Evolutionary conservation across 306 rosid genomes (phyloP), one percentile per base, ranked within the genome.

Genomic region (Coriaria nepalensis): DNA sequence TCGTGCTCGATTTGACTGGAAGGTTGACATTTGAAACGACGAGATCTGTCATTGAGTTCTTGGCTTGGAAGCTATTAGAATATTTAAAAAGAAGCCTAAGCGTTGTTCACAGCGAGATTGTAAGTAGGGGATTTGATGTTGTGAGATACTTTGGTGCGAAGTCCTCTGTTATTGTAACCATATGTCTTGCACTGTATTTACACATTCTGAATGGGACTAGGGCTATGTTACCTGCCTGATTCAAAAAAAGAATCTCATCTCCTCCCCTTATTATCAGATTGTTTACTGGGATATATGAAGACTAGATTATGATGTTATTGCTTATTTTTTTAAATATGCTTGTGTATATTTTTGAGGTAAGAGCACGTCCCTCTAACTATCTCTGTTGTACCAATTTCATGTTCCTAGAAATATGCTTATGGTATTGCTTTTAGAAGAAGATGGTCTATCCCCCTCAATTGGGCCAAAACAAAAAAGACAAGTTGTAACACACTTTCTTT

Each of bases 1-100:
- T 90, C 8, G 70, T 85, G 77, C 63, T 85, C 44, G 98, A 90
- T 41, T 76, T 90, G 50, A 79, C 95, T 0, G 94, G 98, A 53
- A 77, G 95, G 60, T 92, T 81, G 52, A 85, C 95, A 12, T 69
- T 81, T 10, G 87, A 85, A 53, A 71, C 94, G 2, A 52, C 73
- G 6, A 74, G 87, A 63, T 85, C 94, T 6, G 56, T 90, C 44
- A 67, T 75, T 70, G 92, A 68, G 43, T 73, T 79, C 34, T 39
- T 81, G 57, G n/a, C 77, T 35, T 73, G 69, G 78, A 73, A 76
- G 68, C 60, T 81, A 8, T 46, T 79, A 14, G 92, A 81, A 15
- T 78, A 81, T 11, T 64, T 77, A 41, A 90, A 73, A 42, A 77
- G 68, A 62, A 72, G 86, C 55, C 8, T 73, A 47, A 67, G 63